Evolutionary conservation across 257 asterid species (phyloP), one percentile per base, ranked within the genome.

Genomic region (Penstemon barbatus): DNA sequence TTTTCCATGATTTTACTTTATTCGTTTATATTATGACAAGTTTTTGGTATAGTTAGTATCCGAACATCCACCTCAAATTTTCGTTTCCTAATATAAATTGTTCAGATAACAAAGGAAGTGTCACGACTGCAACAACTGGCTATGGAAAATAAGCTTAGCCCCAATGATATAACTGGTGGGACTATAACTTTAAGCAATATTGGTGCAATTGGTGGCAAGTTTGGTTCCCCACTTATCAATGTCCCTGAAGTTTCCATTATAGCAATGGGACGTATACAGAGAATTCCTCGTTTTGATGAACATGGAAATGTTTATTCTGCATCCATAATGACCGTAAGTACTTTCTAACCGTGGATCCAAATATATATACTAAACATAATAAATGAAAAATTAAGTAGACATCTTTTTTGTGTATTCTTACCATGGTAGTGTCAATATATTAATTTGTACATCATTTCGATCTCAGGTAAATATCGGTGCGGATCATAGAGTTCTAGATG

Each of bases 151-250:
- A 93, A 88, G 86, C 97, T 93, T 69, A 83, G 76, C 49, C 82
- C 96, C 1, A 87, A 87, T 12, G 99, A 93, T 71, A 59, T 93
- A 85, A 75, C 96, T 5, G 86, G 92, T 66, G 97, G 96, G 74
- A 87, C 97, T 6, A 82, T 93, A 55, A 93, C 96, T 45, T 61
- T 93, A 66, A 93, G 99, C 82, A 93, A 93, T 70, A 93, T 90
- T 36, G 99, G 99, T 59, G 89, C 96, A 41, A 93, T 93, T 41
- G 99, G 99, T 50, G 99, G 99, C 46, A 93, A 90, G 75, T 90
- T 85, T 18, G 99, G 99, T 68, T 86, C 96, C 61, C 97, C 99
- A 3, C 90, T 93, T 45, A 77, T 93, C 71, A 90, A 90, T 63
- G 81, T 77, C 53, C 97, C 99, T 50, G 99, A 93, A 83, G 89